Base-by-base conservation (phyloP, 345 rosid species). In the Eucalyptus viminalis region DNA sequence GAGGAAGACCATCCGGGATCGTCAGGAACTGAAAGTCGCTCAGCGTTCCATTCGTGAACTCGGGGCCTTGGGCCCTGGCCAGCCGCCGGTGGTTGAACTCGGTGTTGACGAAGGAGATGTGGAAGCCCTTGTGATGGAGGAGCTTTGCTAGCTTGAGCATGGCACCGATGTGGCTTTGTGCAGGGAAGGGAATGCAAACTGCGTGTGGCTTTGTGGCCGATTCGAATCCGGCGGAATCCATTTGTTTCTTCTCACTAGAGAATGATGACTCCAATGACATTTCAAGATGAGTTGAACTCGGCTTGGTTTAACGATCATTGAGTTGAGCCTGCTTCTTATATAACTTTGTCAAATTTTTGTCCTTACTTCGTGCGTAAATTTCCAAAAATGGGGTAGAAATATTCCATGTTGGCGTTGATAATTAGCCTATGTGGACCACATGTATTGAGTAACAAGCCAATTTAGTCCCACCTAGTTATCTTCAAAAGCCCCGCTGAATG, bases 121-220 rank as follows among this genome's bases (percentile, higher is more conserved):
- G 83, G 72, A 91, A 90, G 86, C 91, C 91, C 31, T 31, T 88
- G 34, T 49, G 86, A 53, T 87, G 88, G 86, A 91, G 91, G 44
- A 91, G 90, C 86, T 90, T 89, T 31, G 92, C 91, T 34, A 91
- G 86, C 49, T 86, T 86, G 8, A 90, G 49, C 91, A 89, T 89
- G 13, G 88, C 88, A n/a, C 80, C 86, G 53, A 91, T 88, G 81
- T 89, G 92, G 37, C 92, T 89, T 87, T 91, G 92, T 15, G 87
- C 76, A 44, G 89, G 85, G 51, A 10, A n/a, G 25, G 92, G 92
- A 22, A 89, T 14, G 65, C 88, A 87, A 14, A 91, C 85, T 2
- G 72, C 92, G 83, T 91, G 92, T 13, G 89, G 86, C 51, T 72
- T 88, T 67, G 40, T 67, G 80, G 80, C 22, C 37, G 80, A 16